Percentiles rank a stretch among this genome's conserved stretches.
These are phyloP conservation scores for Xylaria intraflava DNA, from an alignment of 495 filamentous ascomycete genomes.

Conservation along the genomic window DNA sequence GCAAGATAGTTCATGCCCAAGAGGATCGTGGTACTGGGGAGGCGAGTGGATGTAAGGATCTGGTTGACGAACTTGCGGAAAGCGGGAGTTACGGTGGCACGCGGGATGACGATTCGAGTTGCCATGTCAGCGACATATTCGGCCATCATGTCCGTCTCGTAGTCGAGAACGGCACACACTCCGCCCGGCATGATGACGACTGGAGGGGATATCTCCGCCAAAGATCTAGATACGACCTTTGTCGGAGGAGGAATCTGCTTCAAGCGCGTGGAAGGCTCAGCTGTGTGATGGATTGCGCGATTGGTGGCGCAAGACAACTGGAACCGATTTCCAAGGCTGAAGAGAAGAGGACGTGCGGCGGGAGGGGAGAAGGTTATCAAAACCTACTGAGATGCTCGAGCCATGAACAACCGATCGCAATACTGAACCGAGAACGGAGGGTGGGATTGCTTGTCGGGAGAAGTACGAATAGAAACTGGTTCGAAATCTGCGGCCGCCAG, in stretches of 20 bases:
- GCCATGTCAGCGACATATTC: conserved; percentile 96
- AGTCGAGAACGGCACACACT: conserved; percentile 93
- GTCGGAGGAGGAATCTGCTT: conserved; percentile 31
- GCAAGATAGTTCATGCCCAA: conserved; percentile 88
- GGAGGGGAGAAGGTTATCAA: conserved; percentile 20
- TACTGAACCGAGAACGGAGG: background rate
- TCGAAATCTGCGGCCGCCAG: background rate
- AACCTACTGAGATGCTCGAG: conserved; percentile 37
- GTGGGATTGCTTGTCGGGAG: background rate
- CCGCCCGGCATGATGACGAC: conserved; percentile 60
- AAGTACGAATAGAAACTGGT: background rate
- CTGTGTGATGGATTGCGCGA: background rate
- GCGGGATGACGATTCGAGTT: conserved; percentile 68
- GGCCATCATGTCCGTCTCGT: conserved; percentile 97
- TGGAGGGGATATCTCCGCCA: conserved; percentile 19
- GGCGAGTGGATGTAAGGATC: conserved; percentile 86
- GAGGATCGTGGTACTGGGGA: conserved; percentile 92
- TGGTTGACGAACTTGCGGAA: conserved; percentile 94
- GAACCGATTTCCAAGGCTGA: conserved; percentile 32
- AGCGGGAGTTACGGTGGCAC: conserved; percentile 57
- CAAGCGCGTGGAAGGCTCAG: conserved; percentile 36
- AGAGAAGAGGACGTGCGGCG: conserved; percentile 29
- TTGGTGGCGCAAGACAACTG: conserved; percentile 20
- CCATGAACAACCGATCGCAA: conserved; percentile 30
- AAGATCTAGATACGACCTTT: conserved; percentile 21